Percentiles rank a stretch among this genome's conserved stretches.
phyloP scores from a whole-genome alignment of 2,329 filamentous ascomycete genomes.

The Thelonectria rubi region DNA sequence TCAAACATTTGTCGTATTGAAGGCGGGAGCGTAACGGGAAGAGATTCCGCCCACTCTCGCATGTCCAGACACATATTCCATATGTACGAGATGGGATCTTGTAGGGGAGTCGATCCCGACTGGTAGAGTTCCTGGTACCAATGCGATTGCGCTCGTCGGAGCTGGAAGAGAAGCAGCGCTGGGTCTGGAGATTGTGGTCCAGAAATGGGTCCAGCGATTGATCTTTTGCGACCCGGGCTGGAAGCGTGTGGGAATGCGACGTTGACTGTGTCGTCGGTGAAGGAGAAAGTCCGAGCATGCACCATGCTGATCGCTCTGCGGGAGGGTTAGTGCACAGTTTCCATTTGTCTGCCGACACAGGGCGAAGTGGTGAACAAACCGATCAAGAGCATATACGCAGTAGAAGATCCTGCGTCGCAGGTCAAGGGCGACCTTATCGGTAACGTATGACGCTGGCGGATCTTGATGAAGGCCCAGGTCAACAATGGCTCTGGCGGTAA shows the following conservation, averaged over 20 bases:
- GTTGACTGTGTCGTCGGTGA: constrained; percentile 87
- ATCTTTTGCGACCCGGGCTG: constrained; percentile 53
- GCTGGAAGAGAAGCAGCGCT: constrained; percentile 80
- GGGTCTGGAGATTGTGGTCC: constrained; percentile 68
- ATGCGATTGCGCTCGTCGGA: constrained; percentile 84
- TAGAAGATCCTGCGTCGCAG: constrained; percentile 86
- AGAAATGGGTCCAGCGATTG: constrained; percentile 53
- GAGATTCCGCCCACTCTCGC: constrained; percentile 82
- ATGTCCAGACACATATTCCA: constrained; percentile 81
- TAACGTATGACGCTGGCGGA: constrained; percentile 74
- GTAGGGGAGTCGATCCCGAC: constrained; percentile 73
- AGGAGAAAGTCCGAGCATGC: constrained; percentile 87
- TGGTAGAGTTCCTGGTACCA: constrained; percentile 93
- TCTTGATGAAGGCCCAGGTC: constrained; percentile 96
- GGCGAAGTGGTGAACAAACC: constrained; percentile 60
- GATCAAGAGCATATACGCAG: constrained; percentile 88
- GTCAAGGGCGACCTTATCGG: constrained; percentile 76
- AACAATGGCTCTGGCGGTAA: constrained; percentile 85
- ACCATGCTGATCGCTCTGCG: constrained; percentile 85
- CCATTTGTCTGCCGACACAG: too few relatives aligned
- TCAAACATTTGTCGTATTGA: constrained; percentile 81
- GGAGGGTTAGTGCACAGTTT: not conserved
- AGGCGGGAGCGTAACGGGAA: constrained; percentile 71
- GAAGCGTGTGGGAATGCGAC: constrained; percentile 75
- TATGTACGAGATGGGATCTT: constrained; percentile 74